phyloP scores from a whole-genome alignment of 257 asterid species.

The Ilex asprella region DNA sequence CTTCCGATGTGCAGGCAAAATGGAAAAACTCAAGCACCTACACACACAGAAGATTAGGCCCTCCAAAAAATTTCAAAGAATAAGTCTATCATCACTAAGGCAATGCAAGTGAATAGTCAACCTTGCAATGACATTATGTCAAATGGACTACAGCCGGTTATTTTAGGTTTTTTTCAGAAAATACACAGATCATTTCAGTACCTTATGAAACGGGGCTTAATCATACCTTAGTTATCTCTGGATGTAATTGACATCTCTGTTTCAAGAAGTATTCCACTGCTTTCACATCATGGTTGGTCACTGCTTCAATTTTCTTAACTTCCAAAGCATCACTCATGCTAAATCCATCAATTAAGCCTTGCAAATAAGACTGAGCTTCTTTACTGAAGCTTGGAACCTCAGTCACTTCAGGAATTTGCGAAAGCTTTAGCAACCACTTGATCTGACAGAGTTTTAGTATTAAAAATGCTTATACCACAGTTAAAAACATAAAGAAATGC shows the following conservation, averaged over 20 bases:
- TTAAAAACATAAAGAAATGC: neutral
- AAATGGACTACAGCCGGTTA: neutral
- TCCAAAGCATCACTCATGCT: constrained; percentile 35
- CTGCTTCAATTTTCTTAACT: constrained; percentile 40
- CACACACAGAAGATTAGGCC: neutral
- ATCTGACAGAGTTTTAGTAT: constrained; percentile 29
- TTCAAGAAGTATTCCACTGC: constrained; percentile 56
- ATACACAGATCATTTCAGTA: too few relatives aligned
- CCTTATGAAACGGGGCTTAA: neutral
- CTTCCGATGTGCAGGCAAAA: constrained; percentile 54
- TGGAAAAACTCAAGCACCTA: constrained; percentile 51
- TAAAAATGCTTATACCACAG: neutral
- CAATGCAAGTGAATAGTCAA: neutral
- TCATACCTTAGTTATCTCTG: constrained; percentile 61
- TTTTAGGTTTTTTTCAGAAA: too few relatives aligned
- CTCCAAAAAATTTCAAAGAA: neutral
- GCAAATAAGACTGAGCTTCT: constrained; percentile 58
- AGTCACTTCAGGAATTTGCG: constrained; percentile 52
- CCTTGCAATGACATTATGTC: neutral
- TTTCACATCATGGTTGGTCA: constrained; percentile 51
- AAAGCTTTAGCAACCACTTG: constrained; percentile 79
- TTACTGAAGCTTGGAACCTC: constrained; percentile 73
- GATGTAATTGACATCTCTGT: constrained; percentile 54
- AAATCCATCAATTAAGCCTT: constrained; percentile 47
- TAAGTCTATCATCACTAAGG: neutral